These are phyloP conservation scores for Hortaea sp. DNA, from an alignment of 2,329 filamentous ascomycete genomes.

Conservation along the genomic window DNA sequence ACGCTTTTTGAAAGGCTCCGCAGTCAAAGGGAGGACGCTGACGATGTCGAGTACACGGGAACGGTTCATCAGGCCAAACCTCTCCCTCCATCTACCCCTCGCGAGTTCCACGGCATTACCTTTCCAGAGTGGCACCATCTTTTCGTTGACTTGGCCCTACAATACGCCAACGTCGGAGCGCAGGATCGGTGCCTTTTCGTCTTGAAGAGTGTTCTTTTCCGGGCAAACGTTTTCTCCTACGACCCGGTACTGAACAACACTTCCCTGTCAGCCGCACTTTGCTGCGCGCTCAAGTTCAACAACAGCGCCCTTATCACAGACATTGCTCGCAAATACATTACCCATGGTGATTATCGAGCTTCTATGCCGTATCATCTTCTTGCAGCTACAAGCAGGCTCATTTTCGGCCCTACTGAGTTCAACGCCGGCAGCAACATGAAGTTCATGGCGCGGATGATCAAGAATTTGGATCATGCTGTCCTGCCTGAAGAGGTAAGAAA, in stretches of 20 bases:
- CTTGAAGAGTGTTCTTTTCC: constrained; percentile 61
- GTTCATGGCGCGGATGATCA: constrained; percentile 83
- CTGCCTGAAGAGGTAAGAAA: constrained; percentile 43
- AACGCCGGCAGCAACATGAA: constrained; percentile 77
- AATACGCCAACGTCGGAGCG: constrained; percentile 58
- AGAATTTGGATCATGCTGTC: constrained; percentile 67
- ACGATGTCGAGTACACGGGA: background rate
- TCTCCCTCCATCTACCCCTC: constrained; percentile 27
- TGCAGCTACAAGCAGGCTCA: constrained; percentile 64
- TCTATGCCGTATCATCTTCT: constrained; percentile 80
- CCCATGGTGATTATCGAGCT: constrained; percentile 58
- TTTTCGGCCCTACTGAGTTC: constrained; percentile 65
- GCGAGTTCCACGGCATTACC: constrained; percentile 62
- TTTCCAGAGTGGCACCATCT: constrained; percentile 83
- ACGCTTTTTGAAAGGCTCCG: background rate
- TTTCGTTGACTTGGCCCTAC: constrained; percentile 77
- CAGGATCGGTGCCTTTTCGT: constrained; percentile 67
- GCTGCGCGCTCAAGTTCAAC: constrained; percentile 70
- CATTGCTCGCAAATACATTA: constrained; percentile 74
- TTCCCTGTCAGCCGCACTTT: constrained; percentile 16
- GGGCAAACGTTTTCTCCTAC: constrained; percentile 76
- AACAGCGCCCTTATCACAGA: constrained; percentile 67
- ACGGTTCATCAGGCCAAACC: background rate
- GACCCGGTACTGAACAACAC: constrained; percentile 15
- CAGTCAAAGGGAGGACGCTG: background rate